phyloP scores from a whole-genome alignment of 2,329 filamentous ascomycete genomes.

The Colletotrichum brevisporum region DNA sequence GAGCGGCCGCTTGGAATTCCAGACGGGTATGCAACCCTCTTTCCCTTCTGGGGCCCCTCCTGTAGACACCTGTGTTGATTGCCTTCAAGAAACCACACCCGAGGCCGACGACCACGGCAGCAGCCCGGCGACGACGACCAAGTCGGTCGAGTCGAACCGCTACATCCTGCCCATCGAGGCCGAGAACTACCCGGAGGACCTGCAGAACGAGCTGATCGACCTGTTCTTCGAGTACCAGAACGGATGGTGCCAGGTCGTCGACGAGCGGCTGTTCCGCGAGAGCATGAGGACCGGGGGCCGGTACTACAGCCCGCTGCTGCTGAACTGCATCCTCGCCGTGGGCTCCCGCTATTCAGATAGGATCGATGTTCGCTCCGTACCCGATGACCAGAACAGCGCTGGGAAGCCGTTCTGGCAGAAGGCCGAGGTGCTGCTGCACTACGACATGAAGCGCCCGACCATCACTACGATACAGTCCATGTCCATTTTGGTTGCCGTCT shows the following conservation, averaged over 20 bases:
- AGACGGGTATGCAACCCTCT: conserved; percentile 11
- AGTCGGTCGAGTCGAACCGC: conserved; percentile 21
- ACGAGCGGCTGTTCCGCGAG: conserved; percentile 52
- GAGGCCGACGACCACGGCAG: conserved; percentile 30
- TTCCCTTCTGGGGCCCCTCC: no score
- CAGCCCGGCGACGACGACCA: conserved; percentile 13
- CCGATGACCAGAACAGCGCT: conserved; percentile 50
- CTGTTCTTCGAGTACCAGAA: conserved; percentile 55
- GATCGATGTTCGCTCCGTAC: conserved; percentile 48
- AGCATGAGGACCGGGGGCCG: conserved; percentile 45
- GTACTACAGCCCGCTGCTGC: conserved; percentile 50
- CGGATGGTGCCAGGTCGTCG: conserved; percentile 53
- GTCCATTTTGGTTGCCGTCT: conserved; percentile 49
- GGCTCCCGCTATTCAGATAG: conserved; percentile 52
- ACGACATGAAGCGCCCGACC: conserved; percentile 47
- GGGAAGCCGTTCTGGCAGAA: conserved; percentile 49
- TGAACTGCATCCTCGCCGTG: conserved; percentile 52
- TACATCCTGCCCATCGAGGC: conserved; percentile 30
- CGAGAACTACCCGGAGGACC: conserved; percentile 40
- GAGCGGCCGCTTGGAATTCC: conserved; percentile 52
- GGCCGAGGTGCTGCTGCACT: conserved; percentile 44
- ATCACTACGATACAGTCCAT: conserved; percentile 55
- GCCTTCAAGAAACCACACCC: conserved; percentile 7
- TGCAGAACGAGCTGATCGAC: conserved; percentile 49
- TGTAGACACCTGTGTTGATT: not conserved